A percentile compares a stretch with the other conserved stretches of the same genome.
These are phyloP conservation scores for Ceratocystis harringtonii DNA, from an alignment of 2,329 filamentous ascomycete species.

Conservation along the genomic window DNA sequence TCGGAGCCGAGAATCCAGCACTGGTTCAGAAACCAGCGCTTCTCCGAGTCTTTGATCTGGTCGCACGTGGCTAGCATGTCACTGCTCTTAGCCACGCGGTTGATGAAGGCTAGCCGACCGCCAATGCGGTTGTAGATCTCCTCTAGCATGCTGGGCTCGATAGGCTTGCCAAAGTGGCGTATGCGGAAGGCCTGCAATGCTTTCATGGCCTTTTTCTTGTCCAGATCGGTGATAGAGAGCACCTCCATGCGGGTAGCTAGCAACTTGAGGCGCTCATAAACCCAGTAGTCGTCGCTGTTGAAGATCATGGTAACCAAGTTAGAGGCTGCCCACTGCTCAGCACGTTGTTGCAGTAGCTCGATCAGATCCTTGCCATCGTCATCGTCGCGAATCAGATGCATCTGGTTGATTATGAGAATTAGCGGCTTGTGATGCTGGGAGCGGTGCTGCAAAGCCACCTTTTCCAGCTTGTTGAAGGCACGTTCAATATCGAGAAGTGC, in stretches of 20 bases:
- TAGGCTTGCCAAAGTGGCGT: slow-evolving; percentile 55
- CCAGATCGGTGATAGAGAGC: slow-evolving; percentile 68
- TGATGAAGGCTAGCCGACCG: slow-evolving; percentile 75
- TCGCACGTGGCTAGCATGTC: slow-evolving; percentile 72
- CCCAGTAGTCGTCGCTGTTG: slow-evolving; percentile 97
- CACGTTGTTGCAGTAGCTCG: slow-evolving; percentile 86
- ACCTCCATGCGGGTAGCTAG: slow-evolving; percentile 92
- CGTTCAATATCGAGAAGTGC: slow-evolving; percentile 90
- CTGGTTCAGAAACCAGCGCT: slow-evolving; percentile 63
- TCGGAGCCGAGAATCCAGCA: slow-evolving; percentile 58
- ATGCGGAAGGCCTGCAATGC: slow-evolving; percentile 68
- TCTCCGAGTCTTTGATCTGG: slow-evolving; percentile 50
- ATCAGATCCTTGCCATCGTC: slow-evolving; percentile 86
- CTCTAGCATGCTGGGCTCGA: slow-evolving; percentile 43
- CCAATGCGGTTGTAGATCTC: slow-evolving; percentile 77
- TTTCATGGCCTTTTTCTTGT: slow-evolving; percentile 58
- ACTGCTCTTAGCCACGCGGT: slow-evolving; percentile 69
- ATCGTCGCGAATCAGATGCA: slow-evolving; percentile 80
- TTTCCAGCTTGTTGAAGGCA: slow-evolving; percentile 94
- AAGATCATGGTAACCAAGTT: slow-evolving; percentile 85
- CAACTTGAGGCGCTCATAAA: slow-evolving; percentile 86
- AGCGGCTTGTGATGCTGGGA: slow-evolving; percentile 50
- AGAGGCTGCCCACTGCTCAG: slow-evolving; percentile 89
- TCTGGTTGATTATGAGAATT: slow-evolving; percentile 86
- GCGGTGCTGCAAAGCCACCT: slow-evolving; percentile 66